phyloP scores from a whole-genome alignment of 1,284 basidiomycete species.

The Ceratobasidium sp. region DNA sequence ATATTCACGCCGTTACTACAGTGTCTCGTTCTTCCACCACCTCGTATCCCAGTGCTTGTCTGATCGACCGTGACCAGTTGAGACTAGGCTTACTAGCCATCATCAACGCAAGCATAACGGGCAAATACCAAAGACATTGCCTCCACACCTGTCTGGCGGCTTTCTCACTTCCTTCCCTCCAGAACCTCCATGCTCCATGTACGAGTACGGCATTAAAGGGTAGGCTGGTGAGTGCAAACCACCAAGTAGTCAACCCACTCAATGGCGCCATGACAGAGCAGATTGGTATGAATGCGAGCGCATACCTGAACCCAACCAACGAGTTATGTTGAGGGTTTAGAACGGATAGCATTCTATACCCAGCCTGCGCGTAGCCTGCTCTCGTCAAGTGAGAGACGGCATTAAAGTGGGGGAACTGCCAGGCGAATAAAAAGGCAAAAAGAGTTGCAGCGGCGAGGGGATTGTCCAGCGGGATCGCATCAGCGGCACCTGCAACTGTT shows the following conservation, averaged over 20 bases:
- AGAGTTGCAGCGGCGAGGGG: slow-evolving; percentile 82
- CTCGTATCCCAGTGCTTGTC: slow-evolving; percentile 34
- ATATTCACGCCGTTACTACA: slow-evolving; percentile 27
- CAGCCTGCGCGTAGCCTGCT: slow-evolving; percentile 91
- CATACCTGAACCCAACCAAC: slow-evolving; percentile 87
- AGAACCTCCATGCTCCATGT: slow-evolving; percentile 81
- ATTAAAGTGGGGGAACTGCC: slow-evolving; percentile 99
- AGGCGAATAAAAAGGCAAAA: slow-evolving; percentile 88
- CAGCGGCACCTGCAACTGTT: slow-evolving; percentile 51
- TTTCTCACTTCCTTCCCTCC: slow-evolving; percentile 79
- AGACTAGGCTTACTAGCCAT: slow-evolving; percentile 64
- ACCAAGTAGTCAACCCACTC: slow-evolving; percentile 88
- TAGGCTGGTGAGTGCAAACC: slow-evolving; percentile 83
- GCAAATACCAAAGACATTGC: slow-evolving; percentile 91
- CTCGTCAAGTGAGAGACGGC: slow-evolving; percentile 90
- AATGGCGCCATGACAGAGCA: slow-evolving; percentile 86
- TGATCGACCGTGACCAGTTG: slow-evolving; percentile 31
- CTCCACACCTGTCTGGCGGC: slow-evolving; percentile 85
- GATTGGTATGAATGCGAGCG: slow-evolving; percentile 81
- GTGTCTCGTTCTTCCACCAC: neutral
- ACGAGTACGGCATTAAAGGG: slow-evolving; percentile 82
- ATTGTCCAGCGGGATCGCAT: slow-evolving; percentile 68
- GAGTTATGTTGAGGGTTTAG: slow-evolving; percentile 85
- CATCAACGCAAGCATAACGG: slow-evolving; percentile 90
- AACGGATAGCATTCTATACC: slow-evolving; percentile 94